phyloP scores from a whole-genome alignment of 352 stramenopile species.

The Phytophthora pini region DNA sequence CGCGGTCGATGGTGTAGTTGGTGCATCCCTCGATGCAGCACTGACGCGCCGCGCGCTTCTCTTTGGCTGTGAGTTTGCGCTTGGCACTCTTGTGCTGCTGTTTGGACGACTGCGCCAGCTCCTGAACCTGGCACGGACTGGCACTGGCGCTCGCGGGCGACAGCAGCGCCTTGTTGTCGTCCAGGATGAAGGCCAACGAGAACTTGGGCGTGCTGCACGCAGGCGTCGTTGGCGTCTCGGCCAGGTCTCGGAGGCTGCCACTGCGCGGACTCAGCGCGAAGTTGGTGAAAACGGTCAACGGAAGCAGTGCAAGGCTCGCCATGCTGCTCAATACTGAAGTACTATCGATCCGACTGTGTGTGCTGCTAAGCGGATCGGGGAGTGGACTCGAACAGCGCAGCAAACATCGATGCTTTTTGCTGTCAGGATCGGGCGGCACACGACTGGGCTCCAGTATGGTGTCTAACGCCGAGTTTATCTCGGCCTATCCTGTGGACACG shows the following conservation, averaged over 20 bases:
- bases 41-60: constrained; percentile 47
- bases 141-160: neutral
- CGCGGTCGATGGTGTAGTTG: constrained; percentile 64
- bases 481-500: constrained; percentile 16
- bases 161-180: constrained; percentile 22
- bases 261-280: constrained; percentile 4
- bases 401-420: constrained; percentile 16
- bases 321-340: constrained; percentile 1
- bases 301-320: constrained; percentile 20
- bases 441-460: constrained; percentile 1
- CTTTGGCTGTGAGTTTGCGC: constrained; percentile 12
- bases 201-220: constrained; percentile 18
- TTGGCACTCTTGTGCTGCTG: constrained; percentile 14
- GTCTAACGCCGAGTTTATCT: constrained; percentile 15
- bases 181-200: constrained; percentile 37
- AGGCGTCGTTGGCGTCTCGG: constrained; percentile 2
- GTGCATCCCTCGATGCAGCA: constrained; percentile 54
- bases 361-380: constrained; percentile 1
- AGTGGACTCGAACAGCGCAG: constrained; percentile 7
- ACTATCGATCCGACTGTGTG: neutral
- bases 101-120: neutral
- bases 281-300: constrained; percentile 15
- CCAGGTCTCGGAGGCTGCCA: neutral
- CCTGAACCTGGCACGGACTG: neutral
- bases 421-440: constrained; percentile 12